phyloP scores from a whole-genome alignment of 441 rosid genomes.

The Manihot esculenta region DNA sequence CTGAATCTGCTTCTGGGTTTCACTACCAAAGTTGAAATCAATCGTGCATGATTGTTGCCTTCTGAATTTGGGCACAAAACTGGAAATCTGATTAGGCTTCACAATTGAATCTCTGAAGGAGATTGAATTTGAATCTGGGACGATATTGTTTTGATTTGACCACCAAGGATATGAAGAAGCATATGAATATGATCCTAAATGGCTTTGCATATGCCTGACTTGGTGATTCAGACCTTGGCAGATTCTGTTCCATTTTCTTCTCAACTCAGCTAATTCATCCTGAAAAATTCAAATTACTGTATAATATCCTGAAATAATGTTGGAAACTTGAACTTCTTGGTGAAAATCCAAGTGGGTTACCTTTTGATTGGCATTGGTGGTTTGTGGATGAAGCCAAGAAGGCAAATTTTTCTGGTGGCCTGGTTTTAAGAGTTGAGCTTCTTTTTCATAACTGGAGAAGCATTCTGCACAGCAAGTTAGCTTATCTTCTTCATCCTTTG shows the following conservation, averaged over 20 bases:
- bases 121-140: constrained; percentile 46
- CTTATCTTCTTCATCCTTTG: constrained; percentile 50
- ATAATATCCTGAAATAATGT: neutral
- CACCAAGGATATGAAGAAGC: constrained; percentile 53
- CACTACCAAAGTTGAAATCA: constrained; percentile 55
- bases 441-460: constrained; percentile 65
- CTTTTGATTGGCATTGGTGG: constrained; percentile 43
- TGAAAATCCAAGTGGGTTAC: constrained; percentile 28
- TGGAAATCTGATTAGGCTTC: constrained; percentile 37
- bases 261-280: constrained; percentile 53
- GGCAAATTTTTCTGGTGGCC: constrained; percentile 55
- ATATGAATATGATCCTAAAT: constrained; percentile 25
- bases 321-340: too few relatives aligned
- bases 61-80: constrained; percentile 62
- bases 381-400: constrained; percentile 67
- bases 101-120: constrained; percentile 43
- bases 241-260: constrained; percentile 70
- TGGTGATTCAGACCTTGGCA: constrained; percentile 60
- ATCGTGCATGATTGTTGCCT: constrained; percentile 68
- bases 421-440: constrained; percentile 58
- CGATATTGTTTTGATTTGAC: constrained; percentile 42
- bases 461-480: constrained; percentile 74
- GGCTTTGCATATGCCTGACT: constrained; percentile 29
- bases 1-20: constrained; percentile 30
- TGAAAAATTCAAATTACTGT: constrained; percentile 31